Base-by-base conservation (phyloP, 768 basidiomycete species). In the Exsudoporus frostii region DNA sequence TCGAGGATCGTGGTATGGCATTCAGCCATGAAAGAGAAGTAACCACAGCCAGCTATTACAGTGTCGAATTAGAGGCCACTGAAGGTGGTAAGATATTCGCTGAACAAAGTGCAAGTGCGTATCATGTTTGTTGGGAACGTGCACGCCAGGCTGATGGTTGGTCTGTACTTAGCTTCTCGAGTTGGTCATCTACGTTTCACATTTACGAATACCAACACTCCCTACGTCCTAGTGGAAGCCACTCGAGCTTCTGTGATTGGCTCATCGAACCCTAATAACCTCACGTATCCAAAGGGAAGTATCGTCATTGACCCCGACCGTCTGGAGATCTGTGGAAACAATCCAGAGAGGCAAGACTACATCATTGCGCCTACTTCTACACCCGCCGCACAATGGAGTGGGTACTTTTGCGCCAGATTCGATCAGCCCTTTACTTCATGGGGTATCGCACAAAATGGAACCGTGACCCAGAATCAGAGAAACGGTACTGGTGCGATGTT, bases 151-250 rank as follows among this genome's bases (percentile, higher is more conserved):
- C 54, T 61, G 25, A 59, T 30, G n/a, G n/a, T 38, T 41, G 15
- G 34, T 34, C 30, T 36, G 27, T 24, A n/a, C n/a, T n/a, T n/a
- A 90, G 88, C 87, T 7, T 90, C 89, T 7, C 79, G 86, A 8
- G 86, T 87, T 4, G 88, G 85, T 0, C 86, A 90, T 65, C 73
- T 90, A 1, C 79, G 84, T 3, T 88, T 89, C 67, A 84, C 82
- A 0, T 90, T 88, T 70, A 65, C 67, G 8, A 58, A 62, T n/a
- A 71, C 73, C 7, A 45, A 58, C 6, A 11, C 62, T 45, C 85
- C 85, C 0, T 86, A 85, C 50, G 72, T 90, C 42, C 70, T 90
- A 19, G 63, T 92, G 11, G 85, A 90, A 63, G 82, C 84, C 0
- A 80, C 85, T 1, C 78, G 88, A 2, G 77, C 81, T 5, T 82